These are phyloP conservation scores for Venturia nashicola DNA, from an alignment of 2,329 filamentous ascomycete species.

Conservation along the genomic window DNA sequence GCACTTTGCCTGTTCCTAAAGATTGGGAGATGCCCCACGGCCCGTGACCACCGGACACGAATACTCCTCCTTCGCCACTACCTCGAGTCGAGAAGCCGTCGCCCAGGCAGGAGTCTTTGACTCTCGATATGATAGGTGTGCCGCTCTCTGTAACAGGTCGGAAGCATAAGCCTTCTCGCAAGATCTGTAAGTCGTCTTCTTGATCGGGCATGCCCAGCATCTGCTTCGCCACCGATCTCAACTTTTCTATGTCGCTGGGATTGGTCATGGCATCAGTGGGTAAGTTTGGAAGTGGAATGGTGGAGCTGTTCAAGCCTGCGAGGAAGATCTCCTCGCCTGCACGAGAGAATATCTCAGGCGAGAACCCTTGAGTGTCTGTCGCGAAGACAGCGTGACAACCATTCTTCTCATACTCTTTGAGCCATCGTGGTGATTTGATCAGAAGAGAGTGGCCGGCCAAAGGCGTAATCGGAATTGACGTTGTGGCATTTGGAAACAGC, in stretches of 20 bases:
- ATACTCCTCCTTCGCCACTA: slow-evolving; percentile 50
- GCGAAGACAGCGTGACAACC: slow-evolving; percentile 60
- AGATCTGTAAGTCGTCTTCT: slow-evolving; percentile 44
- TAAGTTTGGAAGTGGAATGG: slow-evolving; percentile 46
- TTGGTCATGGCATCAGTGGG: slow-evolving; percentile 39
- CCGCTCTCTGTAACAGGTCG: slow-evolving; percentile 55
- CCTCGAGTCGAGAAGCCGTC: slow-evolving; percentile 27
- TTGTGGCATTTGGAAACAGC: slow-evolving; percentile 47
- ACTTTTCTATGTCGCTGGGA: slow-evolving; percentile 32
- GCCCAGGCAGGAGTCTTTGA: slow-evolving; percentile 46
- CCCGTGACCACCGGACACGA: slow-evolving; percentile 59
- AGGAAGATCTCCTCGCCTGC: slow-evolving; percentile 58
- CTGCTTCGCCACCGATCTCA: slow-evolving; percentile 37
- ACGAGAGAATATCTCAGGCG: slow-evolving; percentile 60
- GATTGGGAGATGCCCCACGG: slow-evolving; percentile 49
- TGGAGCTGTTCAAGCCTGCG: slow-evolving; percentile 54
- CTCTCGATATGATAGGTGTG: slow-evolving; percentile 47
- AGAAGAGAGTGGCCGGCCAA: slow-evolving; percentile 64
- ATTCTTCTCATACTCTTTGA: slow-evolving; percentile 25
- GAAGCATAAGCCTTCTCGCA: slow-evolving; percentile 59
- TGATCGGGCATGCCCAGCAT: slow-evolving; percentile 33
- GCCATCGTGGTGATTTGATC: slow-evolving; percentile 46
- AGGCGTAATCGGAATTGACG: slow-evolving; percentile 44
- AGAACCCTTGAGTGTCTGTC: slow-evolving; percentile 44
- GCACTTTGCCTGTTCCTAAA: slow-evolving; percentile 57